These are phyloP conservation scores for Komagataea norvegica DNA, from an alignment of 1,139 yeast genomes.

Conservation along the genomic window DNA sequence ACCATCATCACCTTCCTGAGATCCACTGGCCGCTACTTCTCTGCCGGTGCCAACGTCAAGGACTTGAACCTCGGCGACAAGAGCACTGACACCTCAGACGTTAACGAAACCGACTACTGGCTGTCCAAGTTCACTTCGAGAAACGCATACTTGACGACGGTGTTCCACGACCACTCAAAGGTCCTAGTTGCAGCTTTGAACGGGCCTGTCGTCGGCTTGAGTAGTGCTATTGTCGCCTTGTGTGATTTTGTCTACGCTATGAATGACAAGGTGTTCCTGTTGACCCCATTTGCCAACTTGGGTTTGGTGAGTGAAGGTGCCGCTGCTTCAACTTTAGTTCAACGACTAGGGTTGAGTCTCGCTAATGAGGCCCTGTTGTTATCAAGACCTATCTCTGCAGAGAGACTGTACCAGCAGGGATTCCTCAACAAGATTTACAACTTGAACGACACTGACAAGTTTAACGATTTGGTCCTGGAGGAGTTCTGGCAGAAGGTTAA, in stretches of 20 bases:
- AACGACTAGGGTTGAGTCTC: constrained; percentile 68
- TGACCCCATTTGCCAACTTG: constrained; percentile 77
- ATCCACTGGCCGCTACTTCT: constrained; percentile 71
- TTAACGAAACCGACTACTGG: constrained; percentile 47
- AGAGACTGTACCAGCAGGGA: constrained; percentile 54
- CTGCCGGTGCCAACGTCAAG: constrained; percentile 79
- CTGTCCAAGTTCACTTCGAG: constrained; percentile 58
- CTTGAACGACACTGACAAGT: constrained; percentile 47
- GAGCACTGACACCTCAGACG: constrained; percentile 16
- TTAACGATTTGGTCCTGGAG: constrained; percentile 48
- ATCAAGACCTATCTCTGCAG: constrained; percentile 60
- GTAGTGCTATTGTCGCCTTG: constrained; percentile 67
- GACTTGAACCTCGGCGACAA: constrained; percentile 29
- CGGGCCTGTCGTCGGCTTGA: constrained; percentile 84
- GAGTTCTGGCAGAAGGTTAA: constrained; percentile 44
- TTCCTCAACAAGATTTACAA: constrained; percentile 56
- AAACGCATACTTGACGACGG: constrained; percentile 63
- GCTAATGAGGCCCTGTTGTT: constrained; percentile 72
- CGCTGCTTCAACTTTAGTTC: constrained; percentile 61
- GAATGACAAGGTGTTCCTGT: constrained; percentile 55
- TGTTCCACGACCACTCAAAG: constrained; percentile 69
- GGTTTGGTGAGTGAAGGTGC: constrained; percentile 87
- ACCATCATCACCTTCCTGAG: constrained; percentile 66
- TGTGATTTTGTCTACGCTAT: constrained; percentile 74
- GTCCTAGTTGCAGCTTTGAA: constrained; percentile 71